Percentiles rank a stretch among this genome's conserved stretches.
Conservation (phyloP, 768 basidiomycete genomes). For the Xerocomellus chrysenteron region DNA sequence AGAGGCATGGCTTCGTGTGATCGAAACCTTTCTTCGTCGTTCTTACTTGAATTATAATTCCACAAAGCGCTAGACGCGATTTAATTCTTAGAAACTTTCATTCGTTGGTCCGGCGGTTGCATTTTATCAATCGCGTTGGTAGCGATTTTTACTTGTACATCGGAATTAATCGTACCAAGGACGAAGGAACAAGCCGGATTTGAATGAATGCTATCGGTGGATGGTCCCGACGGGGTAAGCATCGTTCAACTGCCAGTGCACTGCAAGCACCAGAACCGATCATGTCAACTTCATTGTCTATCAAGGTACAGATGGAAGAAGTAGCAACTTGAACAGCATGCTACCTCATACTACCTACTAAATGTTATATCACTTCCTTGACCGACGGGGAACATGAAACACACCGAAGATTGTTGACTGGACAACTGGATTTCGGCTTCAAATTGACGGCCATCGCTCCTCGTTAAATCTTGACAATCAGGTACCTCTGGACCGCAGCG, state of each 20-base stretch:
- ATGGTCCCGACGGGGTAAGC: too few species aligned
- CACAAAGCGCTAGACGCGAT: constrained; percentile 1
- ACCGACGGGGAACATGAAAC: too few species aligned
- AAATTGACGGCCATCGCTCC: too few species aligned
- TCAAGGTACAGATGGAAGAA: too few species aligned
- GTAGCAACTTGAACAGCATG: too few species aligned
- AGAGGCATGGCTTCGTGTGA: constrained; percentile 89
- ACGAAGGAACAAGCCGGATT: not conserved
- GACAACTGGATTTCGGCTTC: too few species aligned
- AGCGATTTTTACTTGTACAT: not conserved
- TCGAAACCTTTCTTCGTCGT: not conserved
- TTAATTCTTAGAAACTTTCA: not conserved
- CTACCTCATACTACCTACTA: too few species aligned
- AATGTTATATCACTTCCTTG: too few species aligned
- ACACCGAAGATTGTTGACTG: too few species aligned
- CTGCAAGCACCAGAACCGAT: not conserved
- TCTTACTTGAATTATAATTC: not conserved
- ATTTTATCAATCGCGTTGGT: not conserved
- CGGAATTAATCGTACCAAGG: not conserved
- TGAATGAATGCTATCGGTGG: too few species aligned
- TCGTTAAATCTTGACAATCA: not conserved
- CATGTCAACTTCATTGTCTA: too few species aligned
- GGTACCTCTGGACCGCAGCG: not conserved
- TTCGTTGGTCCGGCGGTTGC: constrained; percentile 1
- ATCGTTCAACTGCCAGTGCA: not conserved